Base-by-base conservation (phyloP, 1,284 basidiomycete genomes). In the Cryptococcus deneoformans region DNA sequence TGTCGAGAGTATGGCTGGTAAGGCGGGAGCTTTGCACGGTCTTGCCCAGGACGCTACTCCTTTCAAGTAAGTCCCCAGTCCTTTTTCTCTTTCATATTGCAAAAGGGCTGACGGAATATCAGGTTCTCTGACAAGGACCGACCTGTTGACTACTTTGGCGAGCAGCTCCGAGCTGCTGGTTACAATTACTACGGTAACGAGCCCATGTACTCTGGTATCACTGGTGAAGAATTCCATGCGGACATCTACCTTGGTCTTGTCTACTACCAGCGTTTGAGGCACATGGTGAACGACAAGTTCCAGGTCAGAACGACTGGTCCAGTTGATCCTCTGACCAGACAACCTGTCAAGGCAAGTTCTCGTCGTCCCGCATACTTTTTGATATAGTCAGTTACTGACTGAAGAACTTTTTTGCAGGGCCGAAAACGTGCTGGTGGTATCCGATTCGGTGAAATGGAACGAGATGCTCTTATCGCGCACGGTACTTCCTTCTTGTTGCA, bases 281-380 rank as follows among this genome's bases (percentile, higher is more conserved):
- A 99, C 84, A 99, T 99, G 96, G 96, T 99, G 54, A 84, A 97
- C 69, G 96, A 99, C 83, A 99, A 99, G 80, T 99, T 95, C 84
- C 96, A 99, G 81, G 94, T 98, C 40, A 87, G 96, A 68, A 98
- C 96, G 35, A 98, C 93, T 34, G 96, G 96, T 4, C 94, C 94
- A 9, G 92, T 99, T 42, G 95, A 99, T 79, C 87, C 89, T 34
- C 81, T 98, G 47, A 99, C 96, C 5, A 85, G 93, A 64, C 96
- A 99, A 77, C 96, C 96, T 49, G 91, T 99, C 72, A 98, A 99
- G 85, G 92, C 89, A 70, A 72, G 82, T 70, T 43, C 12, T 50
- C 7, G 42, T 42, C 44, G 29, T 24, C 5, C 40, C 16, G 4
- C 3, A 29, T 29, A 29, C 29, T 29, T 29, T 29, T 29, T 29